A percentile compares a stretch with the other conserved stretches of the same genome.
Conservation (phyloP, 805 yeast genomes). For the Yarrowia sp. region DNA sequence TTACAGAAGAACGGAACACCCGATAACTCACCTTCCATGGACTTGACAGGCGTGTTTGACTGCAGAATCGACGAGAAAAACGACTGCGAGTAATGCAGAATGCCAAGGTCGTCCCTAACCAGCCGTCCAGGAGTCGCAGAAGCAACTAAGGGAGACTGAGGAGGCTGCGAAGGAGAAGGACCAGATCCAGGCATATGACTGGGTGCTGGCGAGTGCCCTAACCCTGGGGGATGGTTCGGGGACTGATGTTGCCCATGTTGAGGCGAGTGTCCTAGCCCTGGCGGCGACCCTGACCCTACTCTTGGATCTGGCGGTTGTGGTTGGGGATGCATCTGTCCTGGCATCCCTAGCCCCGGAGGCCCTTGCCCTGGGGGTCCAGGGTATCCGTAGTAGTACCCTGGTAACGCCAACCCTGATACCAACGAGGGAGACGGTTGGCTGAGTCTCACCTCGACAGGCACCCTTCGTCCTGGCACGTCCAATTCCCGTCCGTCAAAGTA, state of each 20-base stretch:
- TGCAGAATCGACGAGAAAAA: constrained; percentile 15
- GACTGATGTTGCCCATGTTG: not conserved
- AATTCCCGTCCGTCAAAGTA: constrained; percentile 20
- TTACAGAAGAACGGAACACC: constrained; percentile 25
- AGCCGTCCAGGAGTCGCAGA: constrained; percentile 13
- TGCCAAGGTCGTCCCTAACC: constrained; percentile 3
- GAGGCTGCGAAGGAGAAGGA: not conserved
- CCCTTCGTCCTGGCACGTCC: constrained; percentile 18
- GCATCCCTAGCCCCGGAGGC: not conserved
- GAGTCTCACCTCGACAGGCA: constrained; percentile 4
- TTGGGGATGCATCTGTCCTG: not conserved
- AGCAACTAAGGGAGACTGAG: not conserved
- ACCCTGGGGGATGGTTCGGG: not conserved
- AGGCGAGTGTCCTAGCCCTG: not conserved
- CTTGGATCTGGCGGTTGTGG: not conserved
- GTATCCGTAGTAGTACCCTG: constrained; percentile 7
- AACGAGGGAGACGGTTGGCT: constrained; percentile 7
- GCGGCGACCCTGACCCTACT: not conserved
- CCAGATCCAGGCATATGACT: constrained; percentile 1
- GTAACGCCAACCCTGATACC: not conserved
- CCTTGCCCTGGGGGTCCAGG: not conserved
- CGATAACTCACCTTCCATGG: constrained; percentile 26
- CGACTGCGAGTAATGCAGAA: constrained; percentile 32
- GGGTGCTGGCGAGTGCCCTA: not conserved
- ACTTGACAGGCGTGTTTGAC: constrained; percentile 20